Evolutionary conservation across 495 filamentous ascomycete genomes (phyloP).

Genomic region (Xylona heveae): DNA sequence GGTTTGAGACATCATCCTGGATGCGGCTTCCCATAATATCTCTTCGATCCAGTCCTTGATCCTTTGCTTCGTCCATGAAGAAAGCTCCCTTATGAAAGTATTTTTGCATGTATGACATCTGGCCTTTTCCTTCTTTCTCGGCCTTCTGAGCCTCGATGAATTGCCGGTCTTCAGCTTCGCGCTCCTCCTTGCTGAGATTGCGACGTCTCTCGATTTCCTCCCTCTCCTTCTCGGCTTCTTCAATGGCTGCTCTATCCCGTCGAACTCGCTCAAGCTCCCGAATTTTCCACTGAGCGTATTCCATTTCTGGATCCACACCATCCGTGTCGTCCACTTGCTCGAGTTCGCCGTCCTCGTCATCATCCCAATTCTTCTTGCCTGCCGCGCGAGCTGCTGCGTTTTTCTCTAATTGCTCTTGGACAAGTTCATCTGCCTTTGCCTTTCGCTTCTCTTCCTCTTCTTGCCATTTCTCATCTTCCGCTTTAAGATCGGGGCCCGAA

Average conservation of each 20-base stretch:
- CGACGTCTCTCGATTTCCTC: constrained; percentile 79
- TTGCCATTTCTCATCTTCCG: constrained; percentile 24
- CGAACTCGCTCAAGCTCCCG: constrained; percentile 76
- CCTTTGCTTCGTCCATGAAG: constrained; percentile 60
- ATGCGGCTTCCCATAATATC: constrained; percentile 66
- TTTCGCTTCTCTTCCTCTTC: constrained; percentile 41
- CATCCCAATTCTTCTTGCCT: constrained; percentile 70
- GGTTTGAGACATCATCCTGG: constrained; percentile 57
- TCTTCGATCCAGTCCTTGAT: constrained; percentile 47
- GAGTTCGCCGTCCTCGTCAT: constrained; percentile 43
- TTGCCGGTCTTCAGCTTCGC: constrained; percentile 65
- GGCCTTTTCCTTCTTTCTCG: constrained; percentile 61
- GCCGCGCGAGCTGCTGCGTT: constrained; percentile 52
- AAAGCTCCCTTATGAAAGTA: constrained; percentile 96
- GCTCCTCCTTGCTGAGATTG: constrained; percentile 70
- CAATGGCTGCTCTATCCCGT: constrained; percentile 67
- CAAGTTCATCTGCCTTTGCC: constrained; percentile 49
- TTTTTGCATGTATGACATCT: constrained; percentile 84
- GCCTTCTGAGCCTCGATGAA: constrained; percentile 62
- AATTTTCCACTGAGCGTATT: constrained; percentile 83
- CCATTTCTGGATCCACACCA: constrained; percentile 67
- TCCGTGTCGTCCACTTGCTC: constrained; percentile 68
- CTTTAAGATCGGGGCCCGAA: constrained; percentile 11
- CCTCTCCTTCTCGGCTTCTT: constrained; percentile 60
- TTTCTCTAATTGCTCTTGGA: constrained; percentile 74